Percentiles rank a stretch among this genome's conserved stretches.
Conservation (phyloP, 306 rosid genomes). For the Malus sieversii region DNA sequence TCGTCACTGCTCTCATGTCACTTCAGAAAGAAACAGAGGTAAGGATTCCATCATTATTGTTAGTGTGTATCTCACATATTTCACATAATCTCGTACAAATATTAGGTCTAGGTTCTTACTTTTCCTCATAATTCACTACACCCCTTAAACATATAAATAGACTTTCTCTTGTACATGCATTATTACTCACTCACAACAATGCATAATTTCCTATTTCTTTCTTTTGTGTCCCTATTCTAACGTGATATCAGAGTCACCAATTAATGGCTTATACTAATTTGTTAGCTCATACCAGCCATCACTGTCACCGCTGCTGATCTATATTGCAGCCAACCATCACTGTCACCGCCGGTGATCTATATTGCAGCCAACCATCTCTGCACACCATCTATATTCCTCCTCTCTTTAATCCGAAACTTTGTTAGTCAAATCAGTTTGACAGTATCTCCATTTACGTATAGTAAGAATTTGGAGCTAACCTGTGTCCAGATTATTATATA, state of each 20-base stretch:
- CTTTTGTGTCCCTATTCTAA: neutral
- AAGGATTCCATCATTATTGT: neutral
- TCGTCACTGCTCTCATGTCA: slow-evolving; percentile 61
- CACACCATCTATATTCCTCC: neutral
- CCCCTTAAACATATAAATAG: neutral
- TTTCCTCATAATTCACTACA: neutral
- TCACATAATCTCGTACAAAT: neutral
- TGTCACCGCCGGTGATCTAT: no score
- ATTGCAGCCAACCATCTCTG: neutral
- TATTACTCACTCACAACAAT: neutral
- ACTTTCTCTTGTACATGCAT: neutral
- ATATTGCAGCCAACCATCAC: neutral
- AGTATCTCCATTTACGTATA: neutral
- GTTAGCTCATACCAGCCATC: neutral
- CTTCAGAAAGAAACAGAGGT: slow-evolving; percentile 97
- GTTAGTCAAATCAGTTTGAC: neutral
- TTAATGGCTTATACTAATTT: neutral
- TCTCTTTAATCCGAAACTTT: neutral
- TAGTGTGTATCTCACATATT: neutral
- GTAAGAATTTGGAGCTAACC: neutral
- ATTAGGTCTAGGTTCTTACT: neutral
- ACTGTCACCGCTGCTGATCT: no score
- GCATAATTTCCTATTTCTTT: neutral
- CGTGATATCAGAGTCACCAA: neutral
- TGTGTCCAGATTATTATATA: neutral